phyloP scores from a whole-genome alignment of 768 basidiomycete species.

The Hortiboletus flavorubellus region DNA sequence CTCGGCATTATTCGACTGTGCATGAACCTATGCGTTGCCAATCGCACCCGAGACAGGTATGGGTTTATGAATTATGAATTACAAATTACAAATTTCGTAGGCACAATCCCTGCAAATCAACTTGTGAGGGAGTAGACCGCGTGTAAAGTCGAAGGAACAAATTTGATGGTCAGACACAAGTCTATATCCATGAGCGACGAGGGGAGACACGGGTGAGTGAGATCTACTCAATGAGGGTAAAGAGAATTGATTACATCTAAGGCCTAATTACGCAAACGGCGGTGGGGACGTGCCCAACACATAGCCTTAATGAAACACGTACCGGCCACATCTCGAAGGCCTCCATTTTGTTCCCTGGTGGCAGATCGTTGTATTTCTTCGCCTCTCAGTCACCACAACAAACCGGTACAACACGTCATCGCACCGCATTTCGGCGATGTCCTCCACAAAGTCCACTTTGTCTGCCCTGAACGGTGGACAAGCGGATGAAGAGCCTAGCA shows the following conservation, averaged over 20 bases:
- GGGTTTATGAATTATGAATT: too few relatives aligned
- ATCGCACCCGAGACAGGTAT: too few relatives aligned
- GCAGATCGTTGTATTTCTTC: conserved; percentile 24
- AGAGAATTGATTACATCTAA: conserved; percentile 6
- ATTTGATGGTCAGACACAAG: too few relatives aligned
- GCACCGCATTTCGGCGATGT: conserved; percentile 31
- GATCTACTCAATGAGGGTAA: too few relatives aligned
- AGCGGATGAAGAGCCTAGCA: conserved; percentile 21
- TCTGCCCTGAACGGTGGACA: not conserved
- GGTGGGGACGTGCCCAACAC: not conserved
- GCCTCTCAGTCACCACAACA: not conserved
- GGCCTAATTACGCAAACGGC: not conserved
- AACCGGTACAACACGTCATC: conserved; percentile 19
- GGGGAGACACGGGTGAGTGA: too few relatives aligned
- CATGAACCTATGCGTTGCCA: too few relatives aligned
- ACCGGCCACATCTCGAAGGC: conserved; percentile 33
- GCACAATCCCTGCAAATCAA: too few relatives aligned
- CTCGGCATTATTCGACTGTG: too few relatives aligned
- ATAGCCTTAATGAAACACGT: not conserved
- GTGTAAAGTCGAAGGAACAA: too few relatives aligned
- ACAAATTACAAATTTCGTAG: too few relatives aligned
- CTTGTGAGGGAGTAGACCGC: too few relatives aligned
- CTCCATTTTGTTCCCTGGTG: conserved; percentile 25
- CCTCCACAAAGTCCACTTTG: conserved; percentile 29
- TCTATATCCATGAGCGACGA: too few relatives aligned